These are phyloP conservation scores for Priceomyces melissophilus DNA, from an alignment of 805 yeast genomes.

Conservation along the genomic window DNA sequence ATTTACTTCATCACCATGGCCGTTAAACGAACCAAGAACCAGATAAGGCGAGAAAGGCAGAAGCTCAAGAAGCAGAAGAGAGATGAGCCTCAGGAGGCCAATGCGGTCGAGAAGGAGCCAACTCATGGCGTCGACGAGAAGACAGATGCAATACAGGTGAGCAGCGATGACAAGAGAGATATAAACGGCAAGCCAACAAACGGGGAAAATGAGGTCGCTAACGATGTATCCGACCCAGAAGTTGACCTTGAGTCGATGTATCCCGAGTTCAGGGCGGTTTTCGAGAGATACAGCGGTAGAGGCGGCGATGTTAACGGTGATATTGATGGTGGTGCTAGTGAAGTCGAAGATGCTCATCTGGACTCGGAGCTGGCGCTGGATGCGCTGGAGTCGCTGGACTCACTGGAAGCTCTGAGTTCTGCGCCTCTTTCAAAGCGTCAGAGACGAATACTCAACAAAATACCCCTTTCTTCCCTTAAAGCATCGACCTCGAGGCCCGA, in stretches of 20 bases:
- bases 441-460: constrained; percentile 48
- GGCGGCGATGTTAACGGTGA: constrained; percentile 8
- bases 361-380: constrained; percentile 19
- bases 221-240: constrained; percentile 1
- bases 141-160: no score
- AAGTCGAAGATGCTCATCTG: constrained; percentile 22
- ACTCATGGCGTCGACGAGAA: no score
- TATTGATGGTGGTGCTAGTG: not conserved
- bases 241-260: not conserved
- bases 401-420: constrained; percentile 12
- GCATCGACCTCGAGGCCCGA: constrained; percentile 61
- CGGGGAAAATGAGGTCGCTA: constrained; percentile 5
- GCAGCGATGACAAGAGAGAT: constrained; percentile 8
- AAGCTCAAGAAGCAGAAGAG: constrained; percentile 16
- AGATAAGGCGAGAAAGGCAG: constrained; percentile 46
- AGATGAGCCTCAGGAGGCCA: not conserved
- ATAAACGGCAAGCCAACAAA: constrained; percentile 8
- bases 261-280: constrained; percentile 1
- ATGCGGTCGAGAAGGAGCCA: constrained; percentile 1
- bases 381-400: constrained; percentile 12
- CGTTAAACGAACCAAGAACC: constrained; percentile 50
- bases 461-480: constrained; percentile 68
- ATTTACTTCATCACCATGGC: no score
- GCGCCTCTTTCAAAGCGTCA: constrained; percentile 45
- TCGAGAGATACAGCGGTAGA: constrained; percentile 6